A percentile compares a stretch with the other conserved stretches of the same genome.
phyloP scores from a whole-genome alignment of 2,329 filamentous ascomycete genomes.

The Colletotrichum coccodes region DNA sequence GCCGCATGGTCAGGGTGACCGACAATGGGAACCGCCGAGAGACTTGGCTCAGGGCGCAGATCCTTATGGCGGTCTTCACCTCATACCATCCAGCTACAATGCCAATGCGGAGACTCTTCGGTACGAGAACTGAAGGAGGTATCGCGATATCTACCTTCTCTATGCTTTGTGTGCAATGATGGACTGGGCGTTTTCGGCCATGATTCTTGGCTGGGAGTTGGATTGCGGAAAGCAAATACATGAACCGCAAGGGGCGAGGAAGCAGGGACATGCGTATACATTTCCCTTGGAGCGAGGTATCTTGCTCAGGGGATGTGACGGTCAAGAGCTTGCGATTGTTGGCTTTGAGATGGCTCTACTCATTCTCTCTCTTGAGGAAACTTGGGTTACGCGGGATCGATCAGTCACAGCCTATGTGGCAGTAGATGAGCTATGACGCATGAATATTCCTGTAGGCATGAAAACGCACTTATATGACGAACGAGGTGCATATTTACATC shows the following conservation, averaged over 20 bases:
- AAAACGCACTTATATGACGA: neutral
- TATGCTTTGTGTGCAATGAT: neutral
- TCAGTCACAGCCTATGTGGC: neutral
- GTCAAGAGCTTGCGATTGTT: neutral
- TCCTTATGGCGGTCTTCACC: conserved; percentile 13
- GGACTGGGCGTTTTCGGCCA: neutral
- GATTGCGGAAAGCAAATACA: neutral
- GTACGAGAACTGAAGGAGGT: conserved; percentile 3
- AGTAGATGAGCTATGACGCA: neutral
- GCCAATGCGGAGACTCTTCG: conserved; percentile 8
- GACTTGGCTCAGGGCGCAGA: neutral
- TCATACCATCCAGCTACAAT: conserved; percentile 23
- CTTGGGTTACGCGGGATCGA: neutral
- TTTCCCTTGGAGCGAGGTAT: neutral
- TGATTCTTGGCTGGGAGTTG: neutral
- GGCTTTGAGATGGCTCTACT: neutral
- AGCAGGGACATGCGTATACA: neutral
- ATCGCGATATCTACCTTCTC: neutral
- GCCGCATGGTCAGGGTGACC: conserved; percentile 9
- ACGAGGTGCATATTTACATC: neutral
- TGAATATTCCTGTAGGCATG: neutral
- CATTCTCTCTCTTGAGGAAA: neutral
- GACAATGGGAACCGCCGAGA: conserved; percentile 21
- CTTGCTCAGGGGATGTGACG: neutral
- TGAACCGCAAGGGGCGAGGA: neutral